Conservation (phyloP, 2,329 filamentous ascomycete genomes). For the Scorias spongiosa region DNA sequence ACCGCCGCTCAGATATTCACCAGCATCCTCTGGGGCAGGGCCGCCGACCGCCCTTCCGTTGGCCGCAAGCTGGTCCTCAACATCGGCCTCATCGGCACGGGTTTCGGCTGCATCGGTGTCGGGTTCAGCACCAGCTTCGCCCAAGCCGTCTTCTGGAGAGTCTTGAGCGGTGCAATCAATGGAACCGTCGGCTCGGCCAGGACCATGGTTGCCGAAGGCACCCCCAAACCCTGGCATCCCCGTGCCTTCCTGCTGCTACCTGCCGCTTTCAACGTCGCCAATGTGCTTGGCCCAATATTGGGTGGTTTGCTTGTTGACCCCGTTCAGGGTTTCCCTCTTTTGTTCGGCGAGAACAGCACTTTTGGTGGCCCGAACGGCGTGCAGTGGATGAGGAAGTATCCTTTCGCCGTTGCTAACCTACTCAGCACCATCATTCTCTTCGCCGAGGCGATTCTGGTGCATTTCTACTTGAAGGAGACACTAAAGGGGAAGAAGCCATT, state of each 20-base stretch:
- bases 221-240: conserved; percentile 26
- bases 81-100: conserved; percentile 25
- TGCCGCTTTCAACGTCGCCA: conserved; percentile 27
- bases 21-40: conserved; percentile 26
- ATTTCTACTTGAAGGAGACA: conserved; percentile 46
- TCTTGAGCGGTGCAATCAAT: conserved; percentile 26
- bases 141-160: conserved; percentile 27
- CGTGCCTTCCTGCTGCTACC: conserved; percentile 25
- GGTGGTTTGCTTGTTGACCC: conserved; percentile 51
- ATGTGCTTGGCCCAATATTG: conserved; percentile 33
- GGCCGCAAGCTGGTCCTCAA: conserved; percentile 26
- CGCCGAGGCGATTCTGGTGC: conserved; percentile 36
- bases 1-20: conserved; percentile 28
- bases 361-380: conserved; percentile 40
- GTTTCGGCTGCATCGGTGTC: conserved; percentile 24
- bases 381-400: conserved; percentile 45
- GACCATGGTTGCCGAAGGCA: conserved; percentile 27
- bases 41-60: conserved; percentile 29
- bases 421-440: conserved; percentile 43
- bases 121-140: conserved; percentile 23
- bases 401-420: conserved; percentile 48
- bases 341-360: conserved; percentile 42
- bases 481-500: conserved; percentile 18
- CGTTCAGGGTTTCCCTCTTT: conserved; percentile 35
- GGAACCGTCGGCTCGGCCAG: conserved; percentile 26